Percentiles rank a stretch among this genome's conserved stretches.
phyloP scores from a whole-genome alignment of 1,284 basidiomycete genomes.

The Peniophora sp. region DNA sequence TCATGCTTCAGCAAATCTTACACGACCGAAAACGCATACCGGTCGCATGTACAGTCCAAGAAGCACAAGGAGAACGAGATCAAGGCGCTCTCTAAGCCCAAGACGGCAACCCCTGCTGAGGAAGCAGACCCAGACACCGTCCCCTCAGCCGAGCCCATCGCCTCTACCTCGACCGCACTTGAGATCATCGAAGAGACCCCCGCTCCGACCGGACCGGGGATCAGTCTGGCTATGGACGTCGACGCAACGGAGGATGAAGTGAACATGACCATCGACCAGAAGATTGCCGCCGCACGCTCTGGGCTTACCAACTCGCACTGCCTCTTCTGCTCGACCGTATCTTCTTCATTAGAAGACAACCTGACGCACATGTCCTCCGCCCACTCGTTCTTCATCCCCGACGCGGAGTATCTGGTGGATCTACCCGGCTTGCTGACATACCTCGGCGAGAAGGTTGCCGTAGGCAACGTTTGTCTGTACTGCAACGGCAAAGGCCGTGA shows the following conservation, averaged over 20 bases:
- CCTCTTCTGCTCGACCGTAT: conserved; percentile 75
- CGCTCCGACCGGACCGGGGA: conserved; percentile 10
- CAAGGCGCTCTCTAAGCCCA: conserved; percentile 29
- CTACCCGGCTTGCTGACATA: conserved; percentile 76
- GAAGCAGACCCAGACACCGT: conserved; percentile 3
- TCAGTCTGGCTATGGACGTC: conserved; percentile 27
- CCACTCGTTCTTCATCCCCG: conserved; percentile 97
- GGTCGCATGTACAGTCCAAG: conserved; percentile 83
- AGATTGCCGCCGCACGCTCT: conserved; percentile 69
- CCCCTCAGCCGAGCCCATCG: background rate
- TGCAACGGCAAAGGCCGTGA: conserved; percentile 78
- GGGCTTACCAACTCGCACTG: conserved; percentile 62
- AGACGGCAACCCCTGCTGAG: conserved; percentile 6
- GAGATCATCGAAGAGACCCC: background rate
- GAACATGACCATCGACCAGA: conserved; percentile 58
- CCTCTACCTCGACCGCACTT: conserved; percentile 3
- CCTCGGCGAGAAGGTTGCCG: conserved; percentile 89
- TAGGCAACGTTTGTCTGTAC: conserved; percentile 90
- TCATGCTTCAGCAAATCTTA: conserved; percentile 76
- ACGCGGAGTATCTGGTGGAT: conserved; percentile 87
- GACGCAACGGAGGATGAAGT: conserved; percentile 44
- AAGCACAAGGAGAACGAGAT: conserved; percentile 83
- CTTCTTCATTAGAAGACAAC: conserved; percentile 55
- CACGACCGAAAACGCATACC: conserved; percentile 83
- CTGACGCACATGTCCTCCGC: conserved; percentile 80